Evolutionary conservation across 495 filamentous ascomycete species (phyloP), one percentile per base, ranked within the genome.

Genomic region (Articulospora tetracladia): DNA sequence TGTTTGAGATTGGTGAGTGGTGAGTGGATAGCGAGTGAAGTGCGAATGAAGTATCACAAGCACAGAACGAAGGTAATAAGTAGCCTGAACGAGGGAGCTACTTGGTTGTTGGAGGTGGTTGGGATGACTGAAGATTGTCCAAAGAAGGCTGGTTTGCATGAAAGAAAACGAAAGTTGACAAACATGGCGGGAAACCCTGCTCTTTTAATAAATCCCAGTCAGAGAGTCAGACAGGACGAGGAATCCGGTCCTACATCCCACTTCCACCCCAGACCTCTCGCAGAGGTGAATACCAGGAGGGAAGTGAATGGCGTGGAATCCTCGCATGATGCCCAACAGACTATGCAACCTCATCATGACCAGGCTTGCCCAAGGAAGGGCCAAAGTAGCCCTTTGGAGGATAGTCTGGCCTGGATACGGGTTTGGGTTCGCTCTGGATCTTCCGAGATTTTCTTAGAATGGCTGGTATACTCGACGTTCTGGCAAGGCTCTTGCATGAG

Each of bases 21-120:
- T 46, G 39, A 24, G 1, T 58, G 22, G 32, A 53, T 28, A 55
- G 39, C 57, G 62, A 64, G 41, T 47, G 62, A 60, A 53, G 36
- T 47, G 62, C 27, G 56, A 48, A 64, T 58, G 47, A 49, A 51
- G 17, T 34, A 55, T 54, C 25, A 54, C 19, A 60, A 41, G 52
- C 44, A 36, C 54, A 51, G 20, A 69, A 64, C 61, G 60, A 69
- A 58, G 58, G 65, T 64, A 55, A 53, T 64, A 68, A 65, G 66
- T 63, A 67, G 67, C 70, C 63, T 57, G 64, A 70, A 57, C 67
- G 69, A 73, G 60, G 36, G 70, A 68, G 68, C 67, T 65, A 62
- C 61, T 60, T 62, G 23, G 17, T 55, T 58, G 27, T 27, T 58
- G 24, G 39, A 51, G 55, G 60, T 53, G 59, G 55, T 55, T 66